Evolutionary conservation across 2,329 filamentous ascomycete genomes (phyloP), one percentile per base, ranked within the genome.

Genomic region (Conoideocrella luteorostrata): DNA sequence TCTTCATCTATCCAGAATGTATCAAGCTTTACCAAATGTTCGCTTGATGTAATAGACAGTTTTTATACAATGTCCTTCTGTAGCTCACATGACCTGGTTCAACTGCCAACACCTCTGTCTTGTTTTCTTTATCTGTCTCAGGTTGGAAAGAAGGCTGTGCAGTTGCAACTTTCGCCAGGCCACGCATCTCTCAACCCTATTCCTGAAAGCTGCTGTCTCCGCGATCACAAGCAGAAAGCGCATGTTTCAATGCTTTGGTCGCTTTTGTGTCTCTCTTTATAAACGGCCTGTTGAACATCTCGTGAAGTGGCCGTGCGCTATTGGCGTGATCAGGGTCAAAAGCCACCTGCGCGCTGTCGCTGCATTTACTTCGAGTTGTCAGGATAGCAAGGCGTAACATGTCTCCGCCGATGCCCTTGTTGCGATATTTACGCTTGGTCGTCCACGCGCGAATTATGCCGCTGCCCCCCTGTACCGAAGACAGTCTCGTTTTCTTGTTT

Each of bases 251-350:
- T 9, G 70, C 64, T 57, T 61, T 67, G 5, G 65, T 65, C 0
- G 80, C 81, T 55, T 65, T 69, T 37, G 63, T 63, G 56, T 87
- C 81, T 28, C 69, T 65, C 55, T 64, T 70, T 45, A 74, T 64
- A 53, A 87, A 80, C 0, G 65, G 63, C 2, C 67, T 64, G 55
- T 82, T 82, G 55, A 85, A 86, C 33, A 76, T 60, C 38, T 67
- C 65, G 22, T 77, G 75, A 33, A 87, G 59, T 11, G 84, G 63
- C 52, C 75, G 70, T 23, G 62, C 62, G 49, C 79, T 78, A 71
- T 90, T 88, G 38, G 86, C 87, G 70, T 94, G 88, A 46, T 84
- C 77, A n/a, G 70, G 64, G 4, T 82, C 84, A 61, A 94, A 93
- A 11, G 78, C 75, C 43, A 89, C 68, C 39, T 74, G 67, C 4